phyloP scores from a whole-genome alignment of 305 asterid genomes.

The Fraxinus xanthoxyloides region DNA sequence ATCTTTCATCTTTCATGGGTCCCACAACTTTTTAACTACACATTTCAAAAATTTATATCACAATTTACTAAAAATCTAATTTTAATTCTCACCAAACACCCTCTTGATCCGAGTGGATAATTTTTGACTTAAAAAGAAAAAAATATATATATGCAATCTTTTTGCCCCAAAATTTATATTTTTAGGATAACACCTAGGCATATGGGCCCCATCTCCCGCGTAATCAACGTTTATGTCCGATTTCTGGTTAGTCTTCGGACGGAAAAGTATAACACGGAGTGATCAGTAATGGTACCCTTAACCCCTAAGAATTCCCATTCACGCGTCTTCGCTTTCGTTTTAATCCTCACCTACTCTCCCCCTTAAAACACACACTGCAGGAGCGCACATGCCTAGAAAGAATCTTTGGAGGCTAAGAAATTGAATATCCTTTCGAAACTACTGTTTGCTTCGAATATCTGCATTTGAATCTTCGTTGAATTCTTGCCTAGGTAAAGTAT shows the following conservation, averaged over 20 bases:
- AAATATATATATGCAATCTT: not conserved
- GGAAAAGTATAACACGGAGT: not conserved
- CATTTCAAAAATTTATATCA: too few species aligned
- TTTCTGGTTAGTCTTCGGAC: not conserved
- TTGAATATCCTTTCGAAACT: constrained; percentile 33
- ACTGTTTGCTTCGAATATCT: constrained; percentile 8
- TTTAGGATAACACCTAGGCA: not conserved
- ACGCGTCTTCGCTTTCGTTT: constrained; percentile 18
- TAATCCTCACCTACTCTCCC: not conserved
- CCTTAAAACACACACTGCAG: not conserved
- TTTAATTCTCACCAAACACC: too few species aligned
- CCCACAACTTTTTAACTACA: too few species aligned
- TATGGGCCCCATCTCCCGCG: not conserved
- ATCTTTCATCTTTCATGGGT: too few species aligned
- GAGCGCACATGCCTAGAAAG: not conserved
- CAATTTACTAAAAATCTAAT: too few species aligned
- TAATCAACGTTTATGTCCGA: not conserved
- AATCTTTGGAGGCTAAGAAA: constrained; percentile 19
- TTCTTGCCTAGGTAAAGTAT: constrained; percentile 39
- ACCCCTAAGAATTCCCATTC: constrained; percentile 1
- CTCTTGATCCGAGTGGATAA: too few species aligned
- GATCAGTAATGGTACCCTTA: not conserved
- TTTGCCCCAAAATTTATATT: not conserved
- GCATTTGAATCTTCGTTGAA: constrained; percentile 27
- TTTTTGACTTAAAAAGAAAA: too few species aligned